A percentile compares a stretch with the other conserved stretches of the same genome.
These are phyloP conservation scores for Phytophthora cactorum DNA, from an alignment of 352 stramenopile species.

Conservation along the genomic window DNA sequence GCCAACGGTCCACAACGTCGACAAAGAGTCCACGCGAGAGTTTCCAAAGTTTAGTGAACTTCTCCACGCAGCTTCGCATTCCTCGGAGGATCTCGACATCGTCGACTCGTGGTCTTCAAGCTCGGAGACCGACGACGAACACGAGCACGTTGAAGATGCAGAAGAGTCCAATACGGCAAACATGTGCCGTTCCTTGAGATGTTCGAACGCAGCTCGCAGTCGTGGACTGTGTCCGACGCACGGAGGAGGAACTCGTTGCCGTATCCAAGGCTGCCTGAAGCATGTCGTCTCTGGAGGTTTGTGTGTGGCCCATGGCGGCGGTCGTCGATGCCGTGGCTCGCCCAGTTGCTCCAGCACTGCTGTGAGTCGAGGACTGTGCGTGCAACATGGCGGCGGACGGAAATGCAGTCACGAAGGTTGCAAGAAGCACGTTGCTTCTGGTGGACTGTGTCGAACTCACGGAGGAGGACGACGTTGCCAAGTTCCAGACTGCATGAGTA, in stretches of 20 bases:
- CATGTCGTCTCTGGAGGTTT: constrained; percentile 70
- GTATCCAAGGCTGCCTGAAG: constrained; percentile 54
- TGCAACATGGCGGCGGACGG: constrained; percentile 72
- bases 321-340: constrained; percentile 50
- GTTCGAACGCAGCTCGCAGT: constrained; percentile 53
- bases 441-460: constrained; percentile 82
- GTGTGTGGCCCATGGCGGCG: constrained; percentile 72
- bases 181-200: constrained; percentile 30
- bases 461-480: constrained; percentile 82
- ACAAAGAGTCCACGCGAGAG: constrained; percentile 12
- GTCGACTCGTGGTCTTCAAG: constrained; percentile 17
- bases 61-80: constrained; percentile 29
- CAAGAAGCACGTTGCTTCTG: constrained; percentile 80
- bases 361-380: constrained; percentile 66
- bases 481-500: constrained; percentile 77
- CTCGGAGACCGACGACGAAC: constrained; percentile 38
- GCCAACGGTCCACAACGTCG: neutral
- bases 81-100: constrained; percentile 10
- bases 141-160: constrained; percentile 20
- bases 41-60: constrained; percentile 32
- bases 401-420: constrained; percentile 75
- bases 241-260: constrained; percentile 67
- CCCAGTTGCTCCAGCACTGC: constrained; percentile 54
- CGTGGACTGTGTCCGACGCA: constrained; percentile 66
- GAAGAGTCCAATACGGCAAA: constrained; percentile 16